Conservation (phyloP, 371 early-diverging fungal genomes). For the Apophysomyces trapeziformis region DNA sequence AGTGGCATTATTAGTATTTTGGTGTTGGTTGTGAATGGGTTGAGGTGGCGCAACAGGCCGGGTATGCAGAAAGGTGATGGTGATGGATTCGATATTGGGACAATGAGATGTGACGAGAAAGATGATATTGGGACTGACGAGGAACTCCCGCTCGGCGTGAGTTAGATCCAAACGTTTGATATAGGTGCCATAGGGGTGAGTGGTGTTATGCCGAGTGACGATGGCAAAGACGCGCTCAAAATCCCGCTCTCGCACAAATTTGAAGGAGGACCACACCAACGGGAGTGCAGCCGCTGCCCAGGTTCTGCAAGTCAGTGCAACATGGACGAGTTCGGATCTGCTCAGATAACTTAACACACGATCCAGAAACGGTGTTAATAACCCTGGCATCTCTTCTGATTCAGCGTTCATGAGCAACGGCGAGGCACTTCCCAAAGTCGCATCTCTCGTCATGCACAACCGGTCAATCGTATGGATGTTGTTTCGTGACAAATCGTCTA, state of each 20-base stretch:
- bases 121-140: slow-evolving; percentile 39
- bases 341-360: slow-evolving; percentile 33
- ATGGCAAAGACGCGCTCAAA: slow-evolving; percentile 51
- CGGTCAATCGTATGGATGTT: slow-evolving; percentile 26
- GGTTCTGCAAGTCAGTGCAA: slow-evolving; percentile 30
- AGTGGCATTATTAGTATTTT: too few relatives aligned
- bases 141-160: slow-evolving; percentile 47
- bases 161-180: slow-evolving; percentile 42
- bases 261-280: slow-evolving; percentile 43
- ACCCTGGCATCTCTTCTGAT: slow-evolving; percentile 13
- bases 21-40: too few relatives aligned
- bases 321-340: slow-evolving; percentile 30
- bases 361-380: slow-evolving; percentile 25
- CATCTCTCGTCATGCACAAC: slow-evolving; percentile 52
- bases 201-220: slow-evolving; percentile 33
- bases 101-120: slow-evolving; percentile 43
- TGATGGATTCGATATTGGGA: slow-evolving; percentile 42
- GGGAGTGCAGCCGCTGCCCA: slow-evolving; percentile 36
- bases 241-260: slow-evolving; percentile 43
- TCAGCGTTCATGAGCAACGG: slow-evolving; percentile 15
- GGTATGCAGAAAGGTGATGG: slow-evolving; percentile 43
- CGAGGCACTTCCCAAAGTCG: slow-evolving; percentile 28
- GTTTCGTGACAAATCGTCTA: slow-evolving; percentile 27
- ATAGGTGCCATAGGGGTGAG: slow-evolving; percentile 34
- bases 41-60: slow-evolving; percentile 39